Evolutionary conservation across 2,329 filamentous ascomycete species (phyloP).

Genomic region (Beauveria pseudobassiana): DNA sequence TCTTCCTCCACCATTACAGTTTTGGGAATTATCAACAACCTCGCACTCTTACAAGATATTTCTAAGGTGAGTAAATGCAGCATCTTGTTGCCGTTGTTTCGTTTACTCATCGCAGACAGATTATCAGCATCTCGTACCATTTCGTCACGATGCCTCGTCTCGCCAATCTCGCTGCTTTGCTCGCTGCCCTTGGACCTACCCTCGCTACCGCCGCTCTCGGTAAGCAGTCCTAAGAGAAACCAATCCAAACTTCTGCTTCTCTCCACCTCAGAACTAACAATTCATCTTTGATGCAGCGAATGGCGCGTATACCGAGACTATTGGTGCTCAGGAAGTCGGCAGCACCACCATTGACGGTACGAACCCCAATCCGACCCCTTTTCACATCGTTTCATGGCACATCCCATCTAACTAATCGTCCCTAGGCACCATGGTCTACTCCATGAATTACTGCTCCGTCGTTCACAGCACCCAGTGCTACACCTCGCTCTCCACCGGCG

Average conservation of each 20-base stretch:
- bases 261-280: not conserved
- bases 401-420: not conserved
- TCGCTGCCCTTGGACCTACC: not conserved
- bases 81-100: not conserved
- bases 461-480: slow-evolving; percentile 27
- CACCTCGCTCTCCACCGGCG: slow-evolving; percentile 22
- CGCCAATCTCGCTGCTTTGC: slow-evolving; percentile 1
- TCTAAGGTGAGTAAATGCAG: not conserved
- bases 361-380: not conserved
- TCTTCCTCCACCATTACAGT: not conserved
- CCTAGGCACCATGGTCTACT: slow-evolving; percentile 26
- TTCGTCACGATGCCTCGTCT: slow-evolving; percentile 4
- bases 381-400: not conserved
- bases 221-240: not conserved
- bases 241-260: not conserved
- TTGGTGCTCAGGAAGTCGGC: slow-evolving; percentile 25
- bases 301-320: slow-evolving; percentile 20
- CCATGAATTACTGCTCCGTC: slow-evolving; percentile 30
- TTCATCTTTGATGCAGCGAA: slow-evolving; percentile 18
- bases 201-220: not conserved
- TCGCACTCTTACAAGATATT: not conserved
- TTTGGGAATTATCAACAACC: not conserved
- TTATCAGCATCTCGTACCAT: not conserved
- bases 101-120: not conserved
- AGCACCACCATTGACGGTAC: slow-evolving; percentile 26